phyloP scores from a whole-genome alignment of 441 rosid species.

The Gossypium davidsonii region DNA sequence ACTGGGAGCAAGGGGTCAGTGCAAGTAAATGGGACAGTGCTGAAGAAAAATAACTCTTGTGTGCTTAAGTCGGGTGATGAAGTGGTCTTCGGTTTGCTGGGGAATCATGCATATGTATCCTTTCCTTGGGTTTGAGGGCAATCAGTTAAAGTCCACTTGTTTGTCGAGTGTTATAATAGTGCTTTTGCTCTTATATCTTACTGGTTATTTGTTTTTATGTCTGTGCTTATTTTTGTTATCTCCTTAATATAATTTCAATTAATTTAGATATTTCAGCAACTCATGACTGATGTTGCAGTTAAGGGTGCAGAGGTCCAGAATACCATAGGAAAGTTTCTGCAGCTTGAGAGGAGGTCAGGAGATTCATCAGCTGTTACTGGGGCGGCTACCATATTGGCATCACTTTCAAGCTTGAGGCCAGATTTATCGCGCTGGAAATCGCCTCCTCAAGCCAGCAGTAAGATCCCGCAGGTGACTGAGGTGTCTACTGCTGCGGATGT shows the following conservation, averaged over 20 bases:
- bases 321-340: conserved; percentile 46
- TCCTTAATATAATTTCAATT: conserved; percentile 25
- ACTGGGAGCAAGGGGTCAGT: conserved; percentile 71
- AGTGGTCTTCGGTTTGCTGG: conserved; percentile 52
- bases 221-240: conserved; percentile 8
- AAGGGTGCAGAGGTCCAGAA: conserved; percentile 49
- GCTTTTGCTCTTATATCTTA: background rate
- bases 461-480: conserved; percentile 43
- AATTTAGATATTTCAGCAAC: conserved; percentile 58
- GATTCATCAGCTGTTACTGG: conserved; percentile 74
- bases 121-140: conserved; percentile 17
- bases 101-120: conserved; percentile 90
- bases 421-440: conserved; percentile 58
- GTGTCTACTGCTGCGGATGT: conserved; percentile 42
- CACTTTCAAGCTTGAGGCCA: conserved; percentile 56
- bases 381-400: conserved; percentile 76
- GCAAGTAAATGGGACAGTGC: conserved; percentile 58
- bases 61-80: conserved; percentile 79
- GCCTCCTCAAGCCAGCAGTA: conserved; percentile 37
- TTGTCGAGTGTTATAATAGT: background rate
- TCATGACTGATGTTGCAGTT: conserved; percentile 35
- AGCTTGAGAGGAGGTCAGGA: conserved; percentile 60
- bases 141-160: background rate
- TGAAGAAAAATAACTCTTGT: conserved; percentile 43
- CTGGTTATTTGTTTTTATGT: background rate